phyloP scores from a whole-genome alignment of 2,329 filamentous ascomycete genomes.

The Ambrosiella cleistominuta region DNA sequence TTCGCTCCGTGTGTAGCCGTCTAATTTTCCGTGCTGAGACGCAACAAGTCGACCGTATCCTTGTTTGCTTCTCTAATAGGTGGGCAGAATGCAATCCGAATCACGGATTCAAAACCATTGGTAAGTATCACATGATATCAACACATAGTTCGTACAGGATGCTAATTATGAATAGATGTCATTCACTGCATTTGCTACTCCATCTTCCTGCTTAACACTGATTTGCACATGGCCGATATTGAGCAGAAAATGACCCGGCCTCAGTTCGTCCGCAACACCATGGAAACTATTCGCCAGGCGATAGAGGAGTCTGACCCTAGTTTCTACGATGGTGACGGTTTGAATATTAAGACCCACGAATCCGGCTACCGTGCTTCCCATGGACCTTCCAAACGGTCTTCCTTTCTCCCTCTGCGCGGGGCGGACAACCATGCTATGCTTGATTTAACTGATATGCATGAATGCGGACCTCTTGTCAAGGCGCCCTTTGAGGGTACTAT shows the following conservation, averaged over 20 bases:
- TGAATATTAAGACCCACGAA: constrained; percentile 14
- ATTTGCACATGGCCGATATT: constrained; percentile 87
- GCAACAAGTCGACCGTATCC: constrained; percentile 87
- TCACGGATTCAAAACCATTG: constrained; percentile 79
- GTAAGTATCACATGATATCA: constrained; percentile 29
- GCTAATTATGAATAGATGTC: constrained; percentile 41
- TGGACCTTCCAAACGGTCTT: constrained; percentile 25
- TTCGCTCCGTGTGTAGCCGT: constrained; percentile 66
- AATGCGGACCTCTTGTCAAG: constrained; percentile 62
- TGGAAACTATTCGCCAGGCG: constrained; percentile 70
- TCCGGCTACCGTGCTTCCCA: constrained; percentile 10
- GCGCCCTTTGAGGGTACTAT: constrained; percentile 55
- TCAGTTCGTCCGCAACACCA: constrained; percentile 92
- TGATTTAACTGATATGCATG: constrained; percentile 22
- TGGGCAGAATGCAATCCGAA: constrained; percentile 90
- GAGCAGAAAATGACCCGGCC: constrained; percentile 88
- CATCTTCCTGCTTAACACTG: constrained; percentile 84
- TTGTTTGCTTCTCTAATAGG: constrained; percentile 71
- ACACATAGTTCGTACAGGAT: constrained; percentile 18
- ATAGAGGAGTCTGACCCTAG: constrained; percentile 55
- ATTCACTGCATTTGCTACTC: constrained; percentile 97
- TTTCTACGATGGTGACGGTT: constrained; percentile 31
- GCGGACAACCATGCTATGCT: constrained; percentile 18
- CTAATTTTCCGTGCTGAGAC: constrained; percentile 79
- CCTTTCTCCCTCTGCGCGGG: constrained; percentile 33